A percentile compares a stretch with the other conserved stretches of the same genome.
These are phyloP conservation scores for Hemerocallis citrina DNA, from an alignment of 106 monocot genomes.

Conservation along the genomic window DNA sequence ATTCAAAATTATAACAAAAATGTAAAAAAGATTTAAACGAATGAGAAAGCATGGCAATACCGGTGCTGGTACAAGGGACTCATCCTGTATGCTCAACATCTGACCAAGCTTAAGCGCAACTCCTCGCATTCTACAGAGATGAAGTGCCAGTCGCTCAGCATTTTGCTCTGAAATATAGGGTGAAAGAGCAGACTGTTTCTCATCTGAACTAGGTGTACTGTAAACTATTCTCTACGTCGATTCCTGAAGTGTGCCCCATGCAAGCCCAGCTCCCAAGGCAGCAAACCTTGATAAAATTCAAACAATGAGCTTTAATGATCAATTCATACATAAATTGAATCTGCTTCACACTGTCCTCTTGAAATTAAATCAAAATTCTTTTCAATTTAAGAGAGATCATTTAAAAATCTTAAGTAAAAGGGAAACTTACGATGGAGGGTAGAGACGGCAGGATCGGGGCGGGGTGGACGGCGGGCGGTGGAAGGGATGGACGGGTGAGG, in stretches of 20 bases:
- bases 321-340: no score
- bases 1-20: not conserved
- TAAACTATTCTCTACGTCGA: slow-evolving; percentile 64
- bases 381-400: no score
- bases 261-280: slow-evolving; percentile 90
- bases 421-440: no score
- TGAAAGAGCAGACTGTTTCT: slow-evolving; percentile 44
- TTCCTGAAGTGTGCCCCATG: slow-evolving; percentile 95
- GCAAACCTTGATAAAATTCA: slow-evolving; percentile 80
- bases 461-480: no score
- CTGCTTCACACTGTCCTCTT: no score
- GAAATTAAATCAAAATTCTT: no score
- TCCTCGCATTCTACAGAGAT: slow-evolving; percentile 94
- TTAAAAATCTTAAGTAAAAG: no score
- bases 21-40: not conserved
- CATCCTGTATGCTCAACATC: slow-evolving; percentile 99
- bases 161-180: slow-evolving; percentile 90
- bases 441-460: no score
- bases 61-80: slow-evolving; percentile 85
- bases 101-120: slow-evolving; percentile 95
- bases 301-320: no score
- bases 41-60: slow-evolving; percentile 23
- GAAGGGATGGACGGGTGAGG: no score
- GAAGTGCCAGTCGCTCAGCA: slow-evolving; percentile 91
- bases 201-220: slow-evolving; percentile 43